Evolutionary conservation across 306 rosid species (phyloP), one percentile per base, ranked within the genome.

Genomic region (Dalbergia cochinchinensis): DNA sequence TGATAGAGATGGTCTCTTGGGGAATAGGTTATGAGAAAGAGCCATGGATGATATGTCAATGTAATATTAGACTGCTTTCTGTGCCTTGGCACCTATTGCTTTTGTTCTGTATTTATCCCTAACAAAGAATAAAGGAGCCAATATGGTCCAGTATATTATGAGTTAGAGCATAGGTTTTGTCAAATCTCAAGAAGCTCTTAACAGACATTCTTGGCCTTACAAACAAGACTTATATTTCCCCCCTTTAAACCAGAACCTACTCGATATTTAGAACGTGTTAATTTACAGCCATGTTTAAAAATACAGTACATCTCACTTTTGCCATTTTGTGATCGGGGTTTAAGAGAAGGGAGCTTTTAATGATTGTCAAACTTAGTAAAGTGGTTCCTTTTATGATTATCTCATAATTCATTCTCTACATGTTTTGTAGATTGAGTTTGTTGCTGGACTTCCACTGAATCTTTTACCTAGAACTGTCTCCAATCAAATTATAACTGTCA

Each of bases 401-500:
- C 12, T 62, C 47, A 33, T 41, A 15, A 31, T 15, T 63, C 42
- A 67, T 33, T 53, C 12, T 55, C 71, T 37, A 51, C 50, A 11
- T 69, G 69, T 64, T 64, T 19, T 53, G 66, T 65, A 53, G 8
- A 70, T 70, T 71, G 75, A 39, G 22, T 50, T 61, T 76, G 45
- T 37, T 61, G 10, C 7, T 60, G n/a, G 53, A 82, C 85, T 69
- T 39, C 19, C n/a, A 6, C 31, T 50, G 44, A 20, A 47, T 50
- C 61, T 26, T 51, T 50, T 76, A 44, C 62, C 34, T 53, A 47
- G 39, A 62, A 18, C 62, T 63, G 26, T 63, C 54, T 16, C 15
- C 41, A 82, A 73, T 47, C 90, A 44, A 72, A 42, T 71, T 14
- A 39, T 80, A 37, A 10, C 80, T 66, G 35, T 71, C 41, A 0